These are phyloP conservation scores for Chenopodium berlandieri DNA, from an alignment of 148 eudicot species.

Conservation along the genomic window DNA sequence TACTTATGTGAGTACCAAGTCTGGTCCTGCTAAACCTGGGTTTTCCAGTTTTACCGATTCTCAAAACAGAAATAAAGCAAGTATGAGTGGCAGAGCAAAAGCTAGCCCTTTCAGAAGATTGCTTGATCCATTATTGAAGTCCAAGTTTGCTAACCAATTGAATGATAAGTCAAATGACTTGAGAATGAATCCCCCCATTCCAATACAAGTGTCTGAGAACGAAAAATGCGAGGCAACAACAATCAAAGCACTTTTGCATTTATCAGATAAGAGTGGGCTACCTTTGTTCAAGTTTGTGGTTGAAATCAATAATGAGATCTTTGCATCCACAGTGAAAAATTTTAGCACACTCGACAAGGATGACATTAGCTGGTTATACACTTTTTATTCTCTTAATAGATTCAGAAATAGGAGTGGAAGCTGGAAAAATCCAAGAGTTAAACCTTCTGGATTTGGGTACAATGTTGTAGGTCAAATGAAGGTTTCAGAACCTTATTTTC, in stretches of 20 bases:
- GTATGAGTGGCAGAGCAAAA: conserved; percentile 35
- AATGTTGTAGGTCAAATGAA: conserved; percentile 76
- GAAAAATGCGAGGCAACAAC: conserved; percentile 30
- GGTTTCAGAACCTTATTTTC: conserved; percentile 40
- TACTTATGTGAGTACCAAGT: conserved; percentile 36
- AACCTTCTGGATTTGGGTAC: conserved; percentile 47
- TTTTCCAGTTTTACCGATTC: conserved; percentile 24
- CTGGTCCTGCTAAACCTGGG: conserved; percentile 51
- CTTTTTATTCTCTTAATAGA: conserved; percentile 71
- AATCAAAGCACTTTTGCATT: conserved; percentile 64
- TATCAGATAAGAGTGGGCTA: conserved; percentile 57
- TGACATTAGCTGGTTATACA: conserved; percentile 55
- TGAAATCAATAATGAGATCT: conserved; percentile 58
- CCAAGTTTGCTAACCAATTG: conserved; percentile 32
- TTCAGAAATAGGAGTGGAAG: conserved; percentile 52
- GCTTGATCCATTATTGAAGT: conserved; percentile 57
- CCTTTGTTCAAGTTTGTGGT: conserved; percentile 76
- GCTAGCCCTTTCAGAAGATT: conserved; percentile 67
- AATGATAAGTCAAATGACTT: conserved; percentile 28
- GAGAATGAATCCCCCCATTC: conserved; percentile 20
- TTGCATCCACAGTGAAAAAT: conserved; percentile 62
- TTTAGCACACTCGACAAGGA: conserved; percentile 40
- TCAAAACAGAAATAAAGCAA: conserved; percentile 21
- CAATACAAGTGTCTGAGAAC: conserved; percentile 19
- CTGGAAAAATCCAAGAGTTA: conserved; percentile 70